Conservation (phyloP, 495 filamentous ascomycete species). For the Aspergillus heteromorphus region DNA sequence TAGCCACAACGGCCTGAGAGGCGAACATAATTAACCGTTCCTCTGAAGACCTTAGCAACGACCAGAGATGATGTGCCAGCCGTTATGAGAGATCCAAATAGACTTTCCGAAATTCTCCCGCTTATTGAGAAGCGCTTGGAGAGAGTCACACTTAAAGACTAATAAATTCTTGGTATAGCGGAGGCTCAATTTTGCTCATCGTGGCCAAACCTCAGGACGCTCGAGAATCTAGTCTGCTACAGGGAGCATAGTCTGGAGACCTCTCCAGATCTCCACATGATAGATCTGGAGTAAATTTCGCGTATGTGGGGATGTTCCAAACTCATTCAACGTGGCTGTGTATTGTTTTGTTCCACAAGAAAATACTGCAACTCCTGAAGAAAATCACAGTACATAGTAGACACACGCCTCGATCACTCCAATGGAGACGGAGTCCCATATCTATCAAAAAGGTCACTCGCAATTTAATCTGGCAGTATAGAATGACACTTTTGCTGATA, state of each 20-base stretch:
- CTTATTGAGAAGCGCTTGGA: slow-evolving; percentile 56
- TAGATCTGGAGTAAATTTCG: too few species aligned
- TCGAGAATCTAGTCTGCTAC: too few species aligned
- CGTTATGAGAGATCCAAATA: slow-evolving; percentile 77
- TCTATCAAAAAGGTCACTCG: background rate
- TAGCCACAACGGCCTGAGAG: background rate
- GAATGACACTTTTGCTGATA: background rate
- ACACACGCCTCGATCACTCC: too few species aligned
- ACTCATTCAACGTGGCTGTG: too few species aligned
- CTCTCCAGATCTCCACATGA: too few species aligned
- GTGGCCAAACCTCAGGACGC: background rate
- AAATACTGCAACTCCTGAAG: too few species aligned
- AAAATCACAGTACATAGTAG: too few species aligned
- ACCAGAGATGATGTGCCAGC: slow-evolving; percentile 71
- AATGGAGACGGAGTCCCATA: too few species aligned
- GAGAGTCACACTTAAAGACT: slow-evolving; percentile 22
- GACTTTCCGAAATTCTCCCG: slow-evolving; percentile 66
- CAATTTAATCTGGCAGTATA: background rate
- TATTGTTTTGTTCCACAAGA: too few species aligned
- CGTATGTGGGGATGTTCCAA: too few species aligned
- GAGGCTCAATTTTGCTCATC: background rate
- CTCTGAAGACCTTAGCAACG: slow-evolving; percentile 57
- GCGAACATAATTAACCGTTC: slow-evolving; percentile 11
- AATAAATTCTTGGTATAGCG: background rate
- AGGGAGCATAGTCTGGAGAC: too few species aligned